phyloP scores from a whole-genome alignment of 2,329 filamentous ascomycete species.

The Endothia cerciana region DNA sequence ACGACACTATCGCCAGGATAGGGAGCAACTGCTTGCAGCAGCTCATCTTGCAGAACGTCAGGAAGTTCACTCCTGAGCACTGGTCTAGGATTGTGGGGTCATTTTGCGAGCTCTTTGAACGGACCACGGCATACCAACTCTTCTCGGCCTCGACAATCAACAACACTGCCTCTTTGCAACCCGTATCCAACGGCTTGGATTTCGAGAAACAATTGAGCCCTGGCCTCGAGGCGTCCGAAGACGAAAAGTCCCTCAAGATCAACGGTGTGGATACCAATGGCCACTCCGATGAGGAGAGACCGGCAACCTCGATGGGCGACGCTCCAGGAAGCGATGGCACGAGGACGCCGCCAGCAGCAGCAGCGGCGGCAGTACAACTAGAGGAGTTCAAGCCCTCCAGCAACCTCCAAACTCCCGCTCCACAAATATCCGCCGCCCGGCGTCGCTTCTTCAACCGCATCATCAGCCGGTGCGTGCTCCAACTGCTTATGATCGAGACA shows the following conservation, averaged over 20 bases:
- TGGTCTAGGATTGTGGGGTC: slow-evolving; percentile 95
- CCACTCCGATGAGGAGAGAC: slow-evolving; percentile 36
- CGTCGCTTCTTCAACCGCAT: slow-evolving; percentile 98
- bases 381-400: slow-evolving; percentile 87
- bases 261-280: slow-evolving; percentile 56
- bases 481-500: slow-evolving; percentile 98
- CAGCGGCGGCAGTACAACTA: slow-evolving; percentile 46
- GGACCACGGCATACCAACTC: slow-evolving; percentile 91
- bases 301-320: slow-evolving; percentile 35
- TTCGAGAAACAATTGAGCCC: slow-evolving; percentile 52
- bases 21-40: slow-evolving; percentile 98
- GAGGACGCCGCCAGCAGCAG: slow-evolving; percentile 34
- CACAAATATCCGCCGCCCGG: slow-evolving; percentile 90
- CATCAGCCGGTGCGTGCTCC: slow-evolving; percentile 96
- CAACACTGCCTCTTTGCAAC: slow-evolving; percentile 54
- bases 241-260: slow-evolving; percentile 64
- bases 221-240: slow-evolving; percentile 43
- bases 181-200: slow-evolving; percentile 57
- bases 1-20: slow-evolving; percentile 96
- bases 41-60: slow-evolving; percentile 93
- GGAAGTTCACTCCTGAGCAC: slow-evolving; percentile 83
- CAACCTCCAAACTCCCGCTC: slow-evolving; percentile 80
- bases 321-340: slow-evolving; percentile 41
- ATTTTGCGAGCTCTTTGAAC: slow-evolving; percentile 93
- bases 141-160: slow-evolving; percentile 79